Conservation (phyloP, 140 eudicot species). For the Flaveria floridana region DNA sequence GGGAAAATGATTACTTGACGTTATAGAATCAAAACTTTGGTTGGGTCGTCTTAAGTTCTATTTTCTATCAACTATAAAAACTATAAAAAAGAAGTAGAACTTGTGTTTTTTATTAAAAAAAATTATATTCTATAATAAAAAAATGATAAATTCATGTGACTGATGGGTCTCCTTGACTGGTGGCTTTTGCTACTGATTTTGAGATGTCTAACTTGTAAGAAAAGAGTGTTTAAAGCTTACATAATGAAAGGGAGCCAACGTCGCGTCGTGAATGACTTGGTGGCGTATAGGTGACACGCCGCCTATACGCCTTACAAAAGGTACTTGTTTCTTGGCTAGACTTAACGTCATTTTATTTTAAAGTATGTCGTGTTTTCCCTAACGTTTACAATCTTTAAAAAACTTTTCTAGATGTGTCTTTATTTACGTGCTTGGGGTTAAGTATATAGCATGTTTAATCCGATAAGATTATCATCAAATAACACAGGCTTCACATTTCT, state of each 20-base stretch:
- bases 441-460: not conserved
- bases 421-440: not conserved
- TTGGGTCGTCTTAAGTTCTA: not conserved
- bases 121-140: too few species aligned
- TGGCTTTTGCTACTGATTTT: not conserved
- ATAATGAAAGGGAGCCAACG: too few species aligned
- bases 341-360: not conserved
- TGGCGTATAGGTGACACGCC: too few species aligned
- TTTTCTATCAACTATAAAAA: not conserved
- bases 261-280: too few species aligned
- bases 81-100: not conserved
- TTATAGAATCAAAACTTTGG: not conserved
- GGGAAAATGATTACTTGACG: not conserved
- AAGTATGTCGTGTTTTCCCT: not conserved
- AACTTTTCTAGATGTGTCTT: too few species aligned
- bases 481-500: not conserved
- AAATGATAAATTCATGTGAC: not conserved
- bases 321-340: not conserved
- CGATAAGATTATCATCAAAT: not conserved
- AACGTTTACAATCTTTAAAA: too few species aligned
- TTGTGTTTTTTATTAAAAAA: too few species aligned
- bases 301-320: not conserved
- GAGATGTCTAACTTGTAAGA: not conserved
- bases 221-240: too few species aligned
- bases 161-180: not conserved